Percentiles rank a stretch among this genome's conserved stretches.
Conservation (phyloP, 345 rosid genomes). For the Brassica carinata region DNA sequence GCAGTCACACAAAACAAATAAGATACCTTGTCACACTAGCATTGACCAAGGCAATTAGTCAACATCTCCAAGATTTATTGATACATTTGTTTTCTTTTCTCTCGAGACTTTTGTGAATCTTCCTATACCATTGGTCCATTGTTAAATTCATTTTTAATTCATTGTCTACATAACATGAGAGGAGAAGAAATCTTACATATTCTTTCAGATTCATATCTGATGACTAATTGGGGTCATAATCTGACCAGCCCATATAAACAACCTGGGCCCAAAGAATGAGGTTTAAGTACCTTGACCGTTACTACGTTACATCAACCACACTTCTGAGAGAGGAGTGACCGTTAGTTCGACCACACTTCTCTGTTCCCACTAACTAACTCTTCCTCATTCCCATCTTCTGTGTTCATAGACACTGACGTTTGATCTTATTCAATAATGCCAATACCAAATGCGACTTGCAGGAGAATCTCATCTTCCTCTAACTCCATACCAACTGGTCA, state of each 20-base stretch:
- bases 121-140: background rate
- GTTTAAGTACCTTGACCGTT: background rate
- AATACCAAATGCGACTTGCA: constrained; percentile 12
- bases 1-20: background rate
- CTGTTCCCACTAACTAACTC: background rate
- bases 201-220: background rate
- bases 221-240: background rate
- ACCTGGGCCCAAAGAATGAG: background rate
- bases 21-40: background rate
- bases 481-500: constrained; percentile 46
- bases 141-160: background rate
- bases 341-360: constrained; percentile 35
- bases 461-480: constrained; percentile 20
- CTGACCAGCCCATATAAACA: background rate
- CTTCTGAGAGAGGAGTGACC: constrained; percentile 38
- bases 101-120: background rate
- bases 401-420: constrained; percentile 10
- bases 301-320: background rate
- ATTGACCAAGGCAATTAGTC: background rate
- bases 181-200: background rate
- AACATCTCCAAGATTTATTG: background rate
- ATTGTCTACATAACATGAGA: background rate
- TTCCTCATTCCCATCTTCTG: constrained; percentile 10
- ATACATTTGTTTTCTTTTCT: too few species aligned
- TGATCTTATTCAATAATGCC: constrained; percentile 11